Base-by-base conservation (phyloP, 805 yeast species). In the Kluyveromyces starmeri region DNA sequence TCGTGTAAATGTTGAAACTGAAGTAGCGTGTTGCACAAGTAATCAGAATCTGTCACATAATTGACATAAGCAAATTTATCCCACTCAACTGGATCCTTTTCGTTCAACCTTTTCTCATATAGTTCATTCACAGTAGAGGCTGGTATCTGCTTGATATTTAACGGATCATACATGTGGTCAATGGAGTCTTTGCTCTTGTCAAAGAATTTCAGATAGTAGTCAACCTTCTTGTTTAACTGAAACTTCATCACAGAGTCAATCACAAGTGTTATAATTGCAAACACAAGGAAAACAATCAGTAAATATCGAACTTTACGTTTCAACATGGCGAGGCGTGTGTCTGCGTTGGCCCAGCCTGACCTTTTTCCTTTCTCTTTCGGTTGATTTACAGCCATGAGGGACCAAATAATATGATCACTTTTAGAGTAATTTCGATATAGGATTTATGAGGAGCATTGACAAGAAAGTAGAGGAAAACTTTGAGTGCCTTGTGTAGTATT, bases 31-130 rank as follows among this genome's bases (percentile, higher is more conserved):
- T 70, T 59, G 36, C 73, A 65, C 35, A 74, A 51, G 39, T 73
- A 70, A 14, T 61, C 59, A n/a, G 58, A 41, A 34, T 65, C 59
- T 0, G 80, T 72, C 7, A 77, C 78, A 50, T 75, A 75, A 35
- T 70, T 70, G 2, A 73, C 70, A 47, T 75, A 75, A 0, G 78
- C 80, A 24, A 50, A 58, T 28, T 55, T 55, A 3, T 49, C 30
- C 71, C 71, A 67, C 26, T 60, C 48, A 2, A 63, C 49, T 0
- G 25, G 22, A 2, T 42, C 41, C 4, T 35, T 18, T 4, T 37
- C 22, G 5, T 20, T 26, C 5, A 24, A 7, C 7, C 16, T 4
- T 20, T 32, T 13, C 9, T 27, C 36, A 25, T 36, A 34, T 14
- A 44, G 15, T 8, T 24, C 13, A 16, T 38, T 37, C 16, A 44